These are phyloP conservation scores for Ampelomyces quisqualis DNA, from an alignment of 2,329 filamentous ascomycete genomes.

Conservation along the genomic window DNA sequence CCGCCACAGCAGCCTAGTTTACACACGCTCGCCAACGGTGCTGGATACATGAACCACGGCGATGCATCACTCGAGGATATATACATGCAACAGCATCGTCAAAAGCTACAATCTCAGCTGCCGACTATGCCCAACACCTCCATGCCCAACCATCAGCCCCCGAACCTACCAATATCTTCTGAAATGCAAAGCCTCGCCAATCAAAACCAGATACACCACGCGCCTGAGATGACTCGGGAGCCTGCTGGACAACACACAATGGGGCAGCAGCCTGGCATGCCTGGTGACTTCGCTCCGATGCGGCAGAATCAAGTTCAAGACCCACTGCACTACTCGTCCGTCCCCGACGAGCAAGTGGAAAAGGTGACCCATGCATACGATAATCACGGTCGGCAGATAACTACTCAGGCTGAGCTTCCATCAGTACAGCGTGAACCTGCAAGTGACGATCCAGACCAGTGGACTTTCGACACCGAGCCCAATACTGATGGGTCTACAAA, in stretches of 20 bases:
- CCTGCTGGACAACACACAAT: slow-evolving; percentile 46
- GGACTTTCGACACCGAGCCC: slow-evolving; percentile 83
- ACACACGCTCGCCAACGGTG: slow-evolving; percentile 39
- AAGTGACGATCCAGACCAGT: slow-evolving; percentile 66
- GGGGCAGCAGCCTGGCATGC: slow-evolving; percentile 37
- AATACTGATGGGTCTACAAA: slow-evolving; percentile 59
- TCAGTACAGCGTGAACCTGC: slow-evolving; percentile 42
- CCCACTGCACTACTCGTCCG: slow-evolving; percentile 45
- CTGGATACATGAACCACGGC: slow-evolving; percentile 50
- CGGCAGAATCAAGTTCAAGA: slow-evolving; percentile 31
- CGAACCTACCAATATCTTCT: slow-evolving; percentile 47
- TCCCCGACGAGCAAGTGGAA: slow-evolving; percentile 58
- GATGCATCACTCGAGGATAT: slow-evolving; percentile 61
- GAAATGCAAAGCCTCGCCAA: slow-evolving; percentile 44
- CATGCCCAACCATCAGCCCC: slow-evolving; percentile 64
- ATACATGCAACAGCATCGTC: slow-evolving; percentile 59
- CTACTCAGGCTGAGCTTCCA: slow-evolving; percentile 46
- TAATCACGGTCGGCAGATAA: slow-evolving; percentile 56
- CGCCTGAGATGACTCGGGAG: slow-evolving; percentile 49
- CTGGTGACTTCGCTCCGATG: slow-evolving; percentile 42
- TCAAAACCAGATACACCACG: slow-evolving; percentile 44
- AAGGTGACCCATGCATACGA: slow-evolving; percentile 62
- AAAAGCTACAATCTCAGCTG: slow-evolving; percentile 52
- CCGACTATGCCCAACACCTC: slow-evolving; percentile 41
- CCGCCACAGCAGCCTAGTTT: slow-evolving; percentile 54